phyloP scores from a whole-genome alignment of 2,329 filamentous ascomycete genomes.

The Penicillium sp. region DNA sequence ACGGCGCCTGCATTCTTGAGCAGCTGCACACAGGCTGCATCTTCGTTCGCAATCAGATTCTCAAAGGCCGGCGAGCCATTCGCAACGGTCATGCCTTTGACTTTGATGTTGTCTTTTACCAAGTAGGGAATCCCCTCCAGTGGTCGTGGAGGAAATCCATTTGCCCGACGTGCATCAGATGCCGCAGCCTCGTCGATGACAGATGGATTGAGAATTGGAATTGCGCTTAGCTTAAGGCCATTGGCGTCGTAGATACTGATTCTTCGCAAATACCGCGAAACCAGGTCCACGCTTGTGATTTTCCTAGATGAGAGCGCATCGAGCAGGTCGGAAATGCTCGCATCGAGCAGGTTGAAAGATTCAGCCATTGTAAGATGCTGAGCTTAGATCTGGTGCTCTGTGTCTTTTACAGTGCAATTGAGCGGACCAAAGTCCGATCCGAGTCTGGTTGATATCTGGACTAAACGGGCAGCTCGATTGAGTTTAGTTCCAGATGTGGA shows the following conservation, averaged over 20 bases:
- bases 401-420: neutral
- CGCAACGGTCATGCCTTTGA: slow-evolving; percentile 53
- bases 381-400: neutral
- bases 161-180: slow-evolving; percentile 47
- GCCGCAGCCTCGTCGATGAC: slow-evolving; percentile 49
- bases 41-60: slow-evolving; percentile 50
- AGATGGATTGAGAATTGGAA: slow-evolving; percentile 48
- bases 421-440: neutral
- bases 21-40: slow-evolving; percentile 51
- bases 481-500: neutral
- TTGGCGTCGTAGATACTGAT: slow-evolving; percentile 49
- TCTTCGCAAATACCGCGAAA: slow-evolving; percentile 47
- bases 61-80: slow-evolving; percentile 56
- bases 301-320: slow-evolving; percentile 41
- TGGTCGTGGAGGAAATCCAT: slow-evolving; percentile 34
- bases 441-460: neutral
- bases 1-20: slow-evolving; percentile 52
- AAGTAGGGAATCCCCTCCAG: slow-evolving; percentile 59
- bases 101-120: slow-evolving; percentile 58
- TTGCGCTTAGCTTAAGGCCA: slow-evolving; percentile 46
- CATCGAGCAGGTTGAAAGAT: slow-evolving; percentile 44
- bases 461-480: neutral
- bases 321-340: slow-evolving; percentile 47
- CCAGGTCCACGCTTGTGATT: slow-evolving; percentile 47
- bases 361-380: slow-evolving; percentile 7